These are phyloP conservation scores for Colletotrichum falcatum DNA, from an alignment of 2,329 filamentous ascomycete genomes.

Conservation along the genomic window DNA sequence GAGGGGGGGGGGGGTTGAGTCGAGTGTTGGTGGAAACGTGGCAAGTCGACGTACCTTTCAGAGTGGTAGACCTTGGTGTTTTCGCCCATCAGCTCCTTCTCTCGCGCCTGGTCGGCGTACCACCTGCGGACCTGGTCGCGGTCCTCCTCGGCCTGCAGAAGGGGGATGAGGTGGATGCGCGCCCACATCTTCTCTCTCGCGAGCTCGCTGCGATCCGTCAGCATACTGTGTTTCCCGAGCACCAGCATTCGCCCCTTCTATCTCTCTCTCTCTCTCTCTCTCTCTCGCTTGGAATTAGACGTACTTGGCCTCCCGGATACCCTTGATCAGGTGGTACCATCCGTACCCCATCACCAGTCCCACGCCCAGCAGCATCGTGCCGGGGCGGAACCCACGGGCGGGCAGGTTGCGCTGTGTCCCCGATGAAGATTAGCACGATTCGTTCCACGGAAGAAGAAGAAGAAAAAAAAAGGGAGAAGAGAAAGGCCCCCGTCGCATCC, in stretches of 20 bases:
- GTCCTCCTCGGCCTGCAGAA: conserved; percentile 96
- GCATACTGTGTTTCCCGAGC: neutral
- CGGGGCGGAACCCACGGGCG: conserved; percentile 87
- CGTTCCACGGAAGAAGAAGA: neutral
- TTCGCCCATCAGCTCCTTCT: conserved; percentile 89
- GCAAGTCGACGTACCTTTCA: conserved; percentile 75
- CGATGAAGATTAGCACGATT: conserved; percentile 41
- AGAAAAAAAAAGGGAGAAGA: neutral
- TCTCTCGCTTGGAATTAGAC: conserved; percentile 45
- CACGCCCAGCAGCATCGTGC: conserved; percentile 80
- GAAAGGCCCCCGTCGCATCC: neutral
- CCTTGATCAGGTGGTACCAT: conserved; percentile 86
- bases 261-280: neutral
- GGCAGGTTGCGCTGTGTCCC: conserved; percentile 86
- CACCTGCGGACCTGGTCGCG: conserved; percentile 91
- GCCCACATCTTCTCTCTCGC: conserved; percentile 98
- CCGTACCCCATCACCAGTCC: conserved; percentile 87
- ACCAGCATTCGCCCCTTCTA: no score
- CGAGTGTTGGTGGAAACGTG: neutral
- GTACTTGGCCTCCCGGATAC: conserved; percentile 92
- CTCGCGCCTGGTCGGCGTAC: conserved; percentile 86
- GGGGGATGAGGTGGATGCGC: conserved; percentile 91
- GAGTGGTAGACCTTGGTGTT: conserved; percentile 89
- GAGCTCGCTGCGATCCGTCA: conserved; percentile 74
- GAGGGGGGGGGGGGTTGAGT: neutral